Percentiles rank a stretch among this genome's conserved stretches.
phyloP scores from a whole-genome alignment of 2,329 filamentous ascomycete genomes.

The Biscogniauxia marginata region DNA sequence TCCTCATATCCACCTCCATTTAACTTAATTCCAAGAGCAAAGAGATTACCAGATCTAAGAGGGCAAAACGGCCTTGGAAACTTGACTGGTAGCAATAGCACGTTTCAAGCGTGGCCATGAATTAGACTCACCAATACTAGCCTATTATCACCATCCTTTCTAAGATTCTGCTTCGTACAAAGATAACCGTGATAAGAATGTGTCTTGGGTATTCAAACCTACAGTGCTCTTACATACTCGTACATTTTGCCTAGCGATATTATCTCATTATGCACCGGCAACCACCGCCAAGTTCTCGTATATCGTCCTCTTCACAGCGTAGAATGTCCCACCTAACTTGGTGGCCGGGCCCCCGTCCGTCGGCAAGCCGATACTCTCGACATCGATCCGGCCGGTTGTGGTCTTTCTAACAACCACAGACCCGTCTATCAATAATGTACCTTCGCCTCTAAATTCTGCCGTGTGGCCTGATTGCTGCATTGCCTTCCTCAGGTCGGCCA shows the following conservation, averaged over 20 bases:
- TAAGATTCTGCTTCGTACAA: too few relatives aligned
- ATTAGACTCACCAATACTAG: too few relatives aligned
- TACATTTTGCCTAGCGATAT: not conserved
- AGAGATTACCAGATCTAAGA: too few relatives aligned
- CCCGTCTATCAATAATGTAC: constrained; percentile 85
- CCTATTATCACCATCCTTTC: too few relatives aligned
- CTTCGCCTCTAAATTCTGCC: constrained; percentile 91
- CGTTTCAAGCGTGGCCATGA: too few relatives aligned
- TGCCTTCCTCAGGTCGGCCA: constrained; percentile 82
- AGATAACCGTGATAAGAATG: not conserved
- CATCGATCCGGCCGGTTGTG: constrained; percentile 80
- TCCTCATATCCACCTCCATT: too few relatives aligned
- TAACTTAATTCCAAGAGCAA: too few relatives aligned
- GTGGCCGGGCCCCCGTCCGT: constrained; percentile 40
- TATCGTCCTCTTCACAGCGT: constrained; percentile 84
- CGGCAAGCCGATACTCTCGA: constrained; percentile 70
- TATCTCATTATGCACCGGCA: constrained; percentile 57
- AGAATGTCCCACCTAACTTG: constrained; percentile 66
- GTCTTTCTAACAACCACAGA: constrained; percentile 87
- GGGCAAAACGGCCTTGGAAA: too few relatives aligned
- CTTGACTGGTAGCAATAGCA: too few relatives aligned
- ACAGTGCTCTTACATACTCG: not conserved
- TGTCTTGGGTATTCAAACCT: constrained; percentile 1
- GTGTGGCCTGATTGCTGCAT: constrained; percentile 81
- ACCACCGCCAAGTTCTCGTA: constrained; percentile 94